Percentiles rank a stretch among this genome's conserved stretches.
These are phyloP conservation scores for Xylaria sp. DNA, from an alignment of 2,329 filamentous ascomycete genomes.

Conservation along the genomic window DNA sequence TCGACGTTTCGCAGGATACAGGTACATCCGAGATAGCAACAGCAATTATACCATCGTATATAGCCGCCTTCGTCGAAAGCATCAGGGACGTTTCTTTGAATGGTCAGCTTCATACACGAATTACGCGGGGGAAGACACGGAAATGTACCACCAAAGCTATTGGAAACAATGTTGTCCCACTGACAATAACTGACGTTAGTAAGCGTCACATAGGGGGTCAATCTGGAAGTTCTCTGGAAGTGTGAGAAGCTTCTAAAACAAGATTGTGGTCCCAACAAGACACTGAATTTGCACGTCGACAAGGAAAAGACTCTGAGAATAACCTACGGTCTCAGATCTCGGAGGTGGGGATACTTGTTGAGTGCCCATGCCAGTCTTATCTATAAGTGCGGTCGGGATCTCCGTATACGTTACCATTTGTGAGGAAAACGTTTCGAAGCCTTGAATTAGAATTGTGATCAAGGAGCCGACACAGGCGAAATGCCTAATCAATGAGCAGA, in stretches of 20 bases:
- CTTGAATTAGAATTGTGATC: slow-evolving; percentile 51
- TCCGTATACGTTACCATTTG: slow-evolving; percentile 52
- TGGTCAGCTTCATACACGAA: not conserved
- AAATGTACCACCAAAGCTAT: slow-evolving; percentile 36
- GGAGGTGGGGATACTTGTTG: slow-evolving; percentile 45
- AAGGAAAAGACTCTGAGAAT: not conserved
- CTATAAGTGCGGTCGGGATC: slow-evolving; percentile 40
- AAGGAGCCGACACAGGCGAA: slow-evolving; percentile 53
- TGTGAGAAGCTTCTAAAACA: no score
- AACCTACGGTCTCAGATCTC: slow-evolving; percentile 48
- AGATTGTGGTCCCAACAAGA: no score
- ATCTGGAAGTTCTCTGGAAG: not conserved
- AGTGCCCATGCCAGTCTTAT: slow-evolving; percentile 33
- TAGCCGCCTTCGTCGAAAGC: slow-evolving; percentile 53
- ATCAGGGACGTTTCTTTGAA: slow-evolving; percentile 39
- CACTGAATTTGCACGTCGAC: no score
- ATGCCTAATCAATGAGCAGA: slow-evolving; percentile 45
- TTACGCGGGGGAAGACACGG: not conserved
- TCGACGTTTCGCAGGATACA: slow-evolving; percentile 48
- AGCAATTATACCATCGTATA: slow-evolving; percentile 53
- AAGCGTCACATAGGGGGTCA: not conserved
- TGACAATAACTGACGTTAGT: slow-evolving; percentile 8
- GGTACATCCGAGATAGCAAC: slow-evolving; percentile 44
- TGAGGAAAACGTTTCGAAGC: slow-evolving; percentile 55
- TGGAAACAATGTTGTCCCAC: slow-evolving; percentile 49